Percentiles rank a stretch among this genome's conserved stretches.
Conservation (phyloP, 345 rosid genomes). For the Eucalyptus curtisii region DNA sequence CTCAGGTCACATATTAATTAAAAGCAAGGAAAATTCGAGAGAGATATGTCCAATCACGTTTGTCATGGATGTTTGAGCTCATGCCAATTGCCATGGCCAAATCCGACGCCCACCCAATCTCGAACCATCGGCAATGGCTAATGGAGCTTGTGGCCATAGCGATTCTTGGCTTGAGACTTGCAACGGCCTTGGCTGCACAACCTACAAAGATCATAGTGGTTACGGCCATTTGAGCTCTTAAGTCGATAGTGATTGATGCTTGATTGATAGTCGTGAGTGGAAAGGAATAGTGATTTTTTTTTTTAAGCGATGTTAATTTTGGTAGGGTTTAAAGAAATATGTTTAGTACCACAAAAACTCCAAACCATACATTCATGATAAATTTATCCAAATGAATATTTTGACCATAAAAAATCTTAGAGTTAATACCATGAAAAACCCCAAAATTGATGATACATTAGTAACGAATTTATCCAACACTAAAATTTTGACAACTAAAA, state of each 20-base stretch:
- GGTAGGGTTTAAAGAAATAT: not conserved
- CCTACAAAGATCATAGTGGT: not conserved
- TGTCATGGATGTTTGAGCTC: not conserved
- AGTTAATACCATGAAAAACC: too few species aligned
- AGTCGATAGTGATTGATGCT: not conserved
- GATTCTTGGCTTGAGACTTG: not conserved
- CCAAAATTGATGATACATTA: too few species aligned
- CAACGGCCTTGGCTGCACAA: not conserved
- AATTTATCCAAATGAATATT: rapidly evolving
- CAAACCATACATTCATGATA: rapidly evolving
- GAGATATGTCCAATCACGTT: not conserved
- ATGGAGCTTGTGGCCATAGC: not conserved
- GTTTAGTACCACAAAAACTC: too few species aligned
- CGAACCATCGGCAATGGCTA: not conserved
- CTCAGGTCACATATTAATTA: rapidly evolving
- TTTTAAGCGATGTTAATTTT: not conserved
- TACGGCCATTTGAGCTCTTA: not conserved
- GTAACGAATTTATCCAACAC: too few species aligned
- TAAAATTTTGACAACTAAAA: too few species aligned
- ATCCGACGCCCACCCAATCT: not conserved
- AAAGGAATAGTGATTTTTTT: not conserved
- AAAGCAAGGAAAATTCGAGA: not conserved
- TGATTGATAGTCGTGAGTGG: not conserved
- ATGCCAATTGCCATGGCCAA: not conserved
- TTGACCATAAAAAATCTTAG: rapidly evolving